A percentile compares a stretch with the other conserved stretches of the same genome.
Conservation (phyloP, 371 early-diverging fungal genomes). For the Circinella umbellata region DNA sequence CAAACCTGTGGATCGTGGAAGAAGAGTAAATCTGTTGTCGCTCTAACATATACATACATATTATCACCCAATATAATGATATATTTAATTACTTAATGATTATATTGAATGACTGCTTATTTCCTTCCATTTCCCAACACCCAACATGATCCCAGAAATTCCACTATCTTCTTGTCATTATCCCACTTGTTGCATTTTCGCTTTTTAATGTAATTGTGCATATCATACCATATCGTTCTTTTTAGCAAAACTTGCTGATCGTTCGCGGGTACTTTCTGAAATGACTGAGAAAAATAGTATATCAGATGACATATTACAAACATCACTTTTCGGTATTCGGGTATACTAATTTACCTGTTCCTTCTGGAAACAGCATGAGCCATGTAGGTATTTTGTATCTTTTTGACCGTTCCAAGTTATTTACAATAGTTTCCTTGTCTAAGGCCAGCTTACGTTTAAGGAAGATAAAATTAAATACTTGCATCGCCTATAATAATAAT, state of each 20-base stretch:
- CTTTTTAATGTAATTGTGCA: background rate
- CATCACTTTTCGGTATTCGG: background rate
- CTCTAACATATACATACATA: slow-evolving; percentile 22
- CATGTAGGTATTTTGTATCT: slow-evolving; percentile 65
- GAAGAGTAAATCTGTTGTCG: slow-evolving; percentile 59
- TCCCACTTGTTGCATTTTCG: too few relatives aligned
- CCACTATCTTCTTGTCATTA: too few relatives aligned
- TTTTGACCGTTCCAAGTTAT: slow-evolving; percentile 37
- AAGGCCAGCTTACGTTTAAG: slow-evolving; percentile 78
- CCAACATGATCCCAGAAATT: too few relatives aligned
- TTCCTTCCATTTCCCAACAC: too few relatives aligned
- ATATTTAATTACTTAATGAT: too few relatives aligned
- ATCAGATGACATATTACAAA: background rate
- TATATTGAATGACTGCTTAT: too few relatives aligned
- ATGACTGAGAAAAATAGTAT: slow-evolving; percentile 28
- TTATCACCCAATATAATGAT: too few relatives aligned
- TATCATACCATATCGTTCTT: slow-evolving; percentile 51
- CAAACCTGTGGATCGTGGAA: slow-evolving; percentile 84
- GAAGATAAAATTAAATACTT: slow-evolving; percentile 83
- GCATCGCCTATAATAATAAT: slow-evolving; percentile 71
- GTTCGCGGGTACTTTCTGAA: slow-evolving; percentile 50
- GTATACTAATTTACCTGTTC: slow-evolving; percentile 57
- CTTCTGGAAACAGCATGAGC: slow-evolving; percentile 91
- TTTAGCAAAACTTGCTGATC: slow-evolving; percentile 50
- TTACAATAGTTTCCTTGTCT: slow-evolving; percentile 64